Evolutionary conservation across 140 eudicot genomes (phyloP).

Genomic region (Stevia rebaudiana): DNA sequence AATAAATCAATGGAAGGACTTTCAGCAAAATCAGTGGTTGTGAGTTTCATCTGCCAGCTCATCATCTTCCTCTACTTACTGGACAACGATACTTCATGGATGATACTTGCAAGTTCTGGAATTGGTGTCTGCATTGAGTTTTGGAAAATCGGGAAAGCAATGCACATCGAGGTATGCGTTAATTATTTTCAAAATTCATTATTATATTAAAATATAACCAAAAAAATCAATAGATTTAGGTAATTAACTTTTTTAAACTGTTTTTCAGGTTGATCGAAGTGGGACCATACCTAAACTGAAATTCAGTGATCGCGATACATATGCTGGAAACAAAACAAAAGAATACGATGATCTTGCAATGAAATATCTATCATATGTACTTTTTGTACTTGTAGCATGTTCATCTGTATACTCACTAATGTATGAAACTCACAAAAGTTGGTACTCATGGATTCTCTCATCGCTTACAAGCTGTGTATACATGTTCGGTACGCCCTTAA

Average conservation of each 20-base stretch:
- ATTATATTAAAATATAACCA: not conserved
- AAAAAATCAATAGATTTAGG: not conserved
- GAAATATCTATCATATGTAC: constrained; percentile 86
- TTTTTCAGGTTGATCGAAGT: constrained; percentile 71
- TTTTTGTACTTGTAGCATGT: constrained; percentile 72
- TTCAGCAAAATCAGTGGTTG: constrained; percentile 85
- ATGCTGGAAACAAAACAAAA: constrained; percentile 85
- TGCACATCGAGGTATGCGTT: constrained; percentile 82
- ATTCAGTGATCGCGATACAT: constrained; percentile 87
- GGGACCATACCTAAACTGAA: constrained; percentile 74
- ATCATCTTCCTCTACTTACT: constrained; percentile 84
- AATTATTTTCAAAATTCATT: not conserved
- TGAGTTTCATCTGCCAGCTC: constrained; percentile 78
- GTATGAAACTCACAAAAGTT: constrained; percentile 94
- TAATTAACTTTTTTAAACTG: not conserved
- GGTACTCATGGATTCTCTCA: constrained; percentile 96
- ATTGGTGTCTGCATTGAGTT: constrained; percentile 89
- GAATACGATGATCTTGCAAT: constrained; percentile 96
- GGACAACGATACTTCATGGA: constrained; percentile 97
- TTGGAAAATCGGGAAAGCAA: constrained; percentile 98
- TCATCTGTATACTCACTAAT: constrained; percentile 79
- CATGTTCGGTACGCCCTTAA: constrained; percentile 73
- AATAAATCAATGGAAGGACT: constrained; percentile 97
- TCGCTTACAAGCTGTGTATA: constrained; percentile 96
- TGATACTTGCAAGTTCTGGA: constrained; percentile 95